Evolutionary conservation across 73 alveolate genomes (phyloP).

Genomic region (Blepharisma japonicum): DNA sequence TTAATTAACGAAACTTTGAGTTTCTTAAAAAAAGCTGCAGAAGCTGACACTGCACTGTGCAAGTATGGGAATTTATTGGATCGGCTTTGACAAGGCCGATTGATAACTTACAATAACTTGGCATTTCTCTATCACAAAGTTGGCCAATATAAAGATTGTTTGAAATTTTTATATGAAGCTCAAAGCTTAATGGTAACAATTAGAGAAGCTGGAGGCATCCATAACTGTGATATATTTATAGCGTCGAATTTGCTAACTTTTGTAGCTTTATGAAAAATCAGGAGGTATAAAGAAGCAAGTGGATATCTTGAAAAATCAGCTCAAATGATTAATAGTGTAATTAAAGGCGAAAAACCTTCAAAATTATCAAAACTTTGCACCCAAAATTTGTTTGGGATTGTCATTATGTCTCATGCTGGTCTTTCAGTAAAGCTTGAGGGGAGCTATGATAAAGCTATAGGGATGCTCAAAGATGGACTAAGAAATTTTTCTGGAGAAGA

Average conservation of each 20-base stretch:
- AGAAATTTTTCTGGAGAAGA: not conserved
- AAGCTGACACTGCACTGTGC: slow-evolving; percentile 18
- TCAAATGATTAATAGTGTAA: not conserved
- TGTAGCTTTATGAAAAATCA: slow-evolving; percentile 7
- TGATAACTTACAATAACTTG: slow-evolving; percentile 9
- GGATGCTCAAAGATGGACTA: not conserved
- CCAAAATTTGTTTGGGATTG: slow-evolving; percentile 11
- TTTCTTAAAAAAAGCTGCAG: not conserved
- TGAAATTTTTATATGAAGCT: slow-evolving; percentile 16
- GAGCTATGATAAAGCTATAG: not conserved
- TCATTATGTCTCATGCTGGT: not conserved
- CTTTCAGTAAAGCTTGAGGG: slow-evolving; percentile 13
- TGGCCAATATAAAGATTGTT: slow-evolving; percentile 4
- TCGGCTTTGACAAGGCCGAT: slow-evolving; percentile 5
- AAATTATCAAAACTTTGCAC: not conserved
- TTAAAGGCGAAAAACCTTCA: not conserved
- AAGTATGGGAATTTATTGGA: slow-evolving; percentile 20
- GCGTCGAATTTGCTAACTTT: slow-evolving; percentile 3
- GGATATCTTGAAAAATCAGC: slow-evolving; percentile 2
- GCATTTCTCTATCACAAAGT: slow-evolving; percentile 24
- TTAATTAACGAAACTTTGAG: not conserved
- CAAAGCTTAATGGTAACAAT: not conserved
- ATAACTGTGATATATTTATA: not conserved
- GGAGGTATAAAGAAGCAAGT: slow-evolving; percentile 7
- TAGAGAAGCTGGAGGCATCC: slow-evolving; percentile 8